Conservation (phyloP, 257 asterid species). For the Nicotiana sylvestris region DNA sequence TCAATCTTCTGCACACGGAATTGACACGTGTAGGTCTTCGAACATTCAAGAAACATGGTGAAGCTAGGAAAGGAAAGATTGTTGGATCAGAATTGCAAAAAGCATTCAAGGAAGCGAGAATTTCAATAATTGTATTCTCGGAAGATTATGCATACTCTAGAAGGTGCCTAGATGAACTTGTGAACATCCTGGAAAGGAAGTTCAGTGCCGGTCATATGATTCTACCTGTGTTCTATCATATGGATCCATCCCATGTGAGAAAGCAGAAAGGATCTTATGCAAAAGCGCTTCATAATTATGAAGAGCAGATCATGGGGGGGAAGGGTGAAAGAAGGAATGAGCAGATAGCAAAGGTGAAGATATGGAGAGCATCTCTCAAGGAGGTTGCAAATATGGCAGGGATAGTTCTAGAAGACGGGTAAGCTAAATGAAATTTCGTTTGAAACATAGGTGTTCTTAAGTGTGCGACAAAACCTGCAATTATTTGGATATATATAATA, state of each 20-base stretch:
- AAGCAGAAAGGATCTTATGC: slow-evolving; percentile 10
- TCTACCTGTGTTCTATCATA: slow-evolving; percentile 18
- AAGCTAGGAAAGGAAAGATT: slow-evolving; percentile 1
- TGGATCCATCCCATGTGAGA: slow-evolving; percentile 13
- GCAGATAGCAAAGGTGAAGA: background rate
- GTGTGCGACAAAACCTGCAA: background rate
- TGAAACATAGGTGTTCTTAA: background rate
- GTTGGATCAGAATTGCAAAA: slow-evolving; percentile 12
- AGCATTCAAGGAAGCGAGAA: slow-evolving; percentile 1
- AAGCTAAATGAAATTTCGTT: background rate
- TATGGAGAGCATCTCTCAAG: slow-evolving; percentile 13
- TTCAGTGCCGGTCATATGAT: background rate
- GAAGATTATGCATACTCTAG: slow-evolving; percentile 13
- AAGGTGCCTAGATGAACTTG: slow-evolving; percentile 19
- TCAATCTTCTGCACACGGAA: slow-evolving; percentile 2
- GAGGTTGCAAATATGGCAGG: slow-evolving; percentile 17
- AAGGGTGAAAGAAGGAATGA: background rate
- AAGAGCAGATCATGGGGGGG: slow-evolving; percentile 1
- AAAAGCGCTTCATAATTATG: slow-evolving; percentile 1
- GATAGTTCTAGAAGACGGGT: slow-evolving; percentile 15
- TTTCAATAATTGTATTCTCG: slow-evolving; percentile 15
- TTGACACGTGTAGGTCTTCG: slow-evolving; percentile 10
- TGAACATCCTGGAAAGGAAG: slow-evolving; percentile 13
- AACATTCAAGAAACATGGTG: slow-evolving; percentile 9
- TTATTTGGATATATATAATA: background rate